phyloP scores from a whole-genome alignment of 2,329 filamentous ascomycete species.

The Botrytis pseudocinerea region DNA sequence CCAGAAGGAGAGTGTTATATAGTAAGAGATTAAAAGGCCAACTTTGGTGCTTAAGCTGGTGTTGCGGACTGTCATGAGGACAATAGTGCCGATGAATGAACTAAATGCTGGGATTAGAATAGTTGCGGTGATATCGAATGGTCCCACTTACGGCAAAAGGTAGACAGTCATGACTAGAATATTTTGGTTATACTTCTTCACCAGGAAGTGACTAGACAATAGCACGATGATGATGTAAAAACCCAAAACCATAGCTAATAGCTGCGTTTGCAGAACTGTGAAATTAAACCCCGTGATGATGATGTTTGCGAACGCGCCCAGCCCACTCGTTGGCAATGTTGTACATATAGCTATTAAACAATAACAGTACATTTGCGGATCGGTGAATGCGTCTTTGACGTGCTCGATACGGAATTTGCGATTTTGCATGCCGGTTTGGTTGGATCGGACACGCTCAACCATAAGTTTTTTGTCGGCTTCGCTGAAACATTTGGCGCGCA shows the following conservation, averaged over 20 bases:
- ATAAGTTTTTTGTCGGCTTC: constrained; percentile 49
- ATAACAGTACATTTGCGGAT: constrained; percentile 68
- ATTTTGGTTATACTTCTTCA: constrained; percentile 69
- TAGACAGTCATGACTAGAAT: constrained; percentile 65
- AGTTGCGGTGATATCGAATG: background rate
- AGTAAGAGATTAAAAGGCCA: constrained; percentile 71
- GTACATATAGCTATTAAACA: constrained; percentile 68
- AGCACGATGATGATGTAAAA: constrained; percentile 72
- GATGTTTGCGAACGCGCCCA: constrained; percentile 73
- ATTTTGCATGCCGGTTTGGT: constrained; percentile 58
- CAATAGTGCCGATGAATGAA: constrained; percentile 69
- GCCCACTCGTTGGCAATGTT: constrained; percentile 69
- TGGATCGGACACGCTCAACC: constrained; percentile 55
- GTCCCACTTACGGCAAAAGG: constrained; percentile 59
- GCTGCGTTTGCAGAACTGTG: constrained; percentile 64
- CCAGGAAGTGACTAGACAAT: constrained; percentile 64
- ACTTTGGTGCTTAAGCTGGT: constrained; percentile 58
- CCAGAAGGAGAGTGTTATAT: constrained; percentile 78
- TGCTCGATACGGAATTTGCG: constrained; percentile 52
- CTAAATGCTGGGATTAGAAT: constrained; percentile 41
- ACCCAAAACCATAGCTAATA: constrained; percentile 74
- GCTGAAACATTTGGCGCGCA: constrained; percentile 47
- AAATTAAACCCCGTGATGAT: constrained; percentile 73
- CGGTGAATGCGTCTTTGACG: constrained; percentile 53
- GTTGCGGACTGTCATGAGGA: constrained; percentile 68